A percentile compares a stretch with the other conserved stretches of the same genome.
Evolutionary conservation across 2,329 filamentous ascomycete genomes (phyloP).

Genomic region (Bipolaris gigantea): DNA sequence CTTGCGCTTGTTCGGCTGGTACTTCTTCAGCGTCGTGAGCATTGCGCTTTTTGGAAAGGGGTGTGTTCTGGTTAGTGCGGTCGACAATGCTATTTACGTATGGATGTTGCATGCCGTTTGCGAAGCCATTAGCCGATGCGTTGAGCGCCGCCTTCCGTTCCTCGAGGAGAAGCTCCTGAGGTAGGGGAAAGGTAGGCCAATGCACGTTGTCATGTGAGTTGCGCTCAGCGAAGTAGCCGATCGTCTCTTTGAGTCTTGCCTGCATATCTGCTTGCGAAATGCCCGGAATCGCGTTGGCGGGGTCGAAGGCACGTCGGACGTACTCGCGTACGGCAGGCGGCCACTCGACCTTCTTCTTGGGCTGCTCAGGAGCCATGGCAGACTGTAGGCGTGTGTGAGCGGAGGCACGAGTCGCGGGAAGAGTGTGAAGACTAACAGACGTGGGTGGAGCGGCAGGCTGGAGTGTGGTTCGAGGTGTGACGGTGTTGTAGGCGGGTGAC

Average conservation of each 20-base stretch:
- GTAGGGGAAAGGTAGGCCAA: conserved; percentile 82
- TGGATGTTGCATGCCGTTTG: conserved; percentile 21
- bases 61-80: conserved; percentile 36
- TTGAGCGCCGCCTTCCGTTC: conserved; percentile 52
- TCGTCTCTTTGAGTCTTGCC: conserved; percentile 79
- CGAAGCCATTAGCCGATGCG: conserved; percentile 35
- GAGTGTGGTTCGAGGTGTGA: conserved; percentile 49
- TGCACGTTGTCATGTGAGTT: conserved; percentile 72
- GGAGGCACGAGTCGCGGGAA: background rate
- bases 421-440: conserved; percentile 21
- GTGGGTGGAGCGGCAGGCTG: conserved; percentile 21
- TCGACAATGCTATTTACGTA: conserved; percentile 19
- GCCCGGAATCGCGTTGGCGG: conserved; percentile 59
- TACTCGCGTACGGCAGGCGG: conserved; percentile 81
- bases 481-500: conserved; percentile 50
- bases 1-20: conserved; percentile 56
- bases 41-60: conserved; percentile 77
- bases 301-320: conserved; percentile 84
- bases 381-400: conserved; percentile 24
- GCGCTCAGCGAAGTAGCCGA: conserved; percentile 76
- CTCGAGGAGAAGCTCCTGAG: conserved; percentile 77
- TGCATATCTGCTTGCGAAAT: conserved; percentile 70
- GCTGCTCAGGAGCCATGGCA: conserved; percentile 17
- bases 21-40: conserved; percentile 61
- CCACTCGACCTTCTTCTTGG: conserved; percentile 69